A percentile compares a stretch with the other conserved stretches of the same genome.
Conservation (phyloP, 176 grass and related monocot genomes). For the Oryza longistaminata region DNA sequence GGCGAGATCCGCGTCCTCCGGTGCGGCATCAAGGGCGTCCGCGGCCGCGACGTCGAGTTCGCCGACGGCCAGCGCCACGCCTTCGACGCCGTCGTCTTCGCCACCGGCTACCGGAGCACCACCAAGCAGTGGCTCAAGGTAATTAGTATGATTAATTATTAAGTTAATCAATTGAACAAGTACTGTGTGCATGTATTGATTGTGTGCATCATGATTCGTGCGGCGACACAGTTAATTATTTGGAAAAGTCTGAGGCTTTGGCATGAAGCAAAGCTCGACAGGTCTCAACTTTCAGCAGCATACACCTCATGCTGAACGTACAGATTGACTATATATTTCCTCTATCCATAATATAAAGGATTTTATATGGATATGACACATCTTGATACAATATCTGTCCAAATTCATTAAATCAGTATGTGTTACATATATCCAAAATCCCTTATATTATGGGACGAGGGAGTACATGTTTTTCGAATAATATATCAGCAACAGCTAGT, state of each 20-base stretch:
- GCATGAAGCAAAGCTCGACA: conserved; percentile 14
- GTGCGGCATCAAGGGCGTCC: conserved; percentile 33
- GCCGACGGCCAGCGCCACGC: conserved; percentile 43
- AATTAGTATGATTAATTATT: background rate
- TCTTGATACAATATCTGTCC: too few relatives aligned
- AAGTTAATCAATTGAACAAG: too few relatives aligned
- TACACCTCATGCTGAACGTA: background rate
- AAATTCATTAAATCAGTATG: rapidly evolving
- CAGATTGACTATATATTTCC: too few relatives aligned
- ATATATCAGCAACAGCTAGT: too few relatives aligned
- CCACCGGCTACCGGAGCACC: conserved; percentile 73
- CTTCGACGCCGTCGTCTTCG: conserved; percentile 76
- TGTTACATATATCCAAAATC: too few relatives aligned
- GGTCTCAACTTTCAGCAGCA: conserved; percentile 23
- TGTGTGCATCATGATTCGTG: background rate
- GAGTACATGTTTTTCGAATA: too few relatives aligned
- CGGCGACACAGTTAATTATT: background rate
- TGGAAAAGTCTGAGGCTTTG: background rate
- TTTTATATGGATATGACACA: too few relatives aligned
- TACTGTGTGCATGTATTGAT: too few relatives aligned
- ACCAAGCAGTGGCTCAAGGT: conserved; percentile 69
- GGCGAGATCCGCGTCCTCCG: conserved; percentile 60
- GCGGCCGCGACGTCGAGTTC: conserved; percentile 54
- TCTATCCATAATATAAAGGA: too few relatives aligned
- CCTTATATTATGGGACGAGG: too few relatives aligned